Percentiles rank a stretch among this genome's conserved stretches.
Conservation (phyloP, 176 grass and related monocot species). For the Carex littledalei region DNA sequence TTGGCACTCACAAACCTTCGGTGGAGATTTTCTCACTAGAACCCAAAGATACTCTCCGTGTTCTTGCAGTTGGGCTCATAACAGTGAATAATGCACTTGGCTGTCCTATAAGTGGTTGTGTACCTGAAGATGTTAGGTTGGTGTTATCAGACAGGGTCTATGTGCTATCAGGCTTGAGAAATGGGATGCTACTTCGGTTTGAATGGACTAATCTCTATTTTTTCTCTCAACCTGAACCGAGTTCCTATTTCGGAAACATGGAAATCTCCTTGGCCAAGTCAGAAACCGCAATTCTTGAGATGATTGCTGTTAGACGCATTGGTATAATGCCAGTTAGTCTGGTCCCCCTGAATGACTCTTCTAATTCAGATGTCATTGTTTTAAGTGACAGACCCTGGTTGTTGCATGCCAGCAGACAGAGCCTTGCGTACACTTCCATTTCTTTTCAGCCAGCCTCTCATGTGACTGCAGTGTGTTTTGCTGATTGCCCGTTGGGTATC, state of each 20-base stretch:
- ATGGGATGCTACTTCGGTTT: slow-evolving; percentile 94
- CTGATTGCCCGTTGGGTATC: slow-evolving; percentile 80
- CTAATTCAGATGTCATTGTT: slow-evolving; percentile 74
- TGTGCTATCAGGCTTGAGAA: slow-evolving; percentile 85
- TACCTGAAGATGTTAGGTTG: slow-evolving; percentile 89
- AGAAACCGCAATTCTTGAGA: slow-evolving; percentile 39
- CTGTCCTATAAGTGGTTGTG: slow-evolving; percentile 82
- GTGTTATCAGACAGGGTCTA: slow-evolving; percentile 71
- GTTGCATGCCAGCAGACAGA: slow-evolving; percentile 76
- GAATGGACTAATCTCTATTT: slow-evolving; percentile 41
- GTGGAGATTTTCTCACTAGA: slow-evolving; percentile 79
- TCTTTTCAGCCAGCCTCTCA: slow-evolving; percentile 91
- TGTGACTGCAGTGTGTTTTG: slow-evolving; percentile 77
- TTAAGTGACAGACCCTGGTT: slow-evolving; percentile 95
- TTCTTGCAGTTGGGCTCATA: slow-evolving; percentile 55
- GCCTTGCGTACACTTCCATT: slow-evolving; percentile 89
- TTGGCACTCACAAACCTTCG: slow-evolving; percentile 98
- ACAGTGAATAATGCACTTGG: slow-evolving; percentile 71
- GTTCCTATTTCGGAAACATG: slow-evolving; percentile 29
- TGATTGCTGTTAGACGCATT: slow-evolving; percentile 83
- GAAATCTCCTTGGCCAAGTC: slow-evolving; percentile 5
- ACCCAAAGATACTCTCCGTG: slow-evolving; percentile 47
- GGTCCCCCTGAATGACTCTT: slow-evolving; percentile 62
- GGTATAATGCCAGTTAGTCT: slow-evolving; percentile 88
- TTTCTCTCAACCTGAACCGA: slow-evolving; percentile 30